A percentile compares a stretch with the other conserved stretches of the same genome.
These are phyloP conservation scores for Fragilariopsis cylindrus DNA, from an alignment of 108 stramenopile species.

Conservation along the genomic window DNA sequence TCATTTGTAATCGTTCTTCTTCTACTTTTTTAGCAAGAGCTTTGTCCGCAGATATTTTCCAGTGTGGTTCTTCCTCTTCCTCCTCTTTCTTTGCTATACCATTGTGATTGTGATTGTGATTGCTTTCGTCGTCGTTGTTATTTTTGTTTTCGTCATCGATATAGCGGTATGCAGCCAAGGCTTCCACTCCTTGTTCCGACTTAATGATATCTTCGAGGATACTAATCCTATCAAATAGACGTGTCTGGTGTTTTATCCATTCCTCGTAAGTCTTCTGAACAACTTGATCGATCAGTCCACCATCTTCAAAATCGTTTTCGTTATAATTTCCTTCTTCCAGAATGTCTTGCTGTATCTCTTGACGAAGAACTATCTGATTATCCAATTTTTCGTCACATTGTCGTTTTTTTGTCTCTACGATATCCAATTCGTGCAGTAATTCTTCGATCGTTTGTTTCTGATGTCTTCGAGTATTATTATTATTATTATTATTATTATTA, in stretches of 20 bases:
- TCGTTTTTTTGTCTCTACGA: conserved; percentile 9
- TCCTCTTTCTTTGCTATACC: neutral
- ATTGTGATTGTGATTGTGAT: neutral
- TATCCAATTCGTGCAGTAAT: neutral
- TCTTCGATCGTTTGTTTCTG: conserved; percentile 7
- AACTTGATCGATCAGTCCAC: neutral
- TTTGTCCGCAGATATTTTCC: conserved; percentile 13
- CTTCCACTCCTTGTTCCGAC: conserved; percentile 2
- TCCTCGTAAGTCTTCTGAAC: neutral
- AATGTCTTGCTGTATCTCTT: neutral
- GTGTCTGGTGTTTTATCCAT: conserved; percentile 10
- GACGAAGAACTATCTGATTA: neutral
- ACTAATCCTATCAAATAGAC: conserved; percentile 10
- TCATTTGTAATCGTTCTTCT: conserved; percentile 8
- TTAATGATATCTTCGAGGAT: conserved; percentile 6
- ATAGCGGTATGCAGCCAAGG: neutral
- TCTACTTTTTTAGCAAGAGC: neutral
- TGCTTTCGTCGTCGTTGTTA: neutral
- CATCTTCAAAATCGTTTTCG: neutral
- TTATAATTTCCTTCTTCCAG: neutral
- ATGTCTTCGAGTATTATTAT: neutral
- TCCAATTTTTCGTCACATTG: conserved; percentile 11
- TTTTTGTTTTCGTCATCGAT: neutral
- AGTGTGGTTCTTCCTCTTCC: neutral
- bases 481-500: no score